phyloP scores from a whole-genome alignment of 805 yeast species.

The Nakazawaea pomicola region DNA sequence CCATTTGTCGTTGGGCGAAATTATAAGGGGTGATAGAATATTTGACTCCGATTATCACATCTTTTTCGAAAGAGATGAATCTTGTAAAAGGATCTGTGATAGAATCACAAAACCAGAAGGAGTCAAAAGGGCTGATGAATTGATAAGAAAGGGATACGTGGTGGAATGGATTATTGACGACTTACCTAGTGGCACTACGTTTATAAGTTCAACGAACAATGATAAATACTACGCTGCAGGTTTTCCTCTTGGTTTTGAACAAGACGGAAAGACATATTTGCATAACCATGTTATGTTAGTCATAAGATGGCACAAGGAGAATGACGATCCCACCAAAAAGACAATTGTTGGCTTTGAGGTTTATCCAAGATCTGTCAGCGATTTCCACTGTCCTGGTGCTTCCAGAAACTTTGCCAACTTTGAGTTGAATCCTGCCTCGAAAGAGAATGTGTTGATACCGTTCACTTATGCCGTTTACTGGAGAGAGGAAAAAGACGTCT shows the following conservation, averaged over 20 bases:
- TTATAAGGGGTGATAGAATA: constrained; percentile 74
- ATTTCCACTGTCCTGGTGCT: constrained; percentile 70
- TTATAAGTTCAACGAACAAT: constrained; percentile 50
- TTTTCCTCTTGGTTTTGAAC: constrained; percentile 74
- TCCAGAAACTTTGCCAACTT: constrained; percentile 53
- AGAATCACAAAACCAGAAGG: constrained; percentile 49
- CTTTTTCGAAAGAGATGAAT: constrained; percentile 55
- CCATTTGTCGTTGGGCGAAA: constrained; percentile 68
- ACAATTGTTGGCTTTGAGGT: constrained; percentile 87
- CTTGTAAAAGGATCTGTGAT: constrained; percentile 67
- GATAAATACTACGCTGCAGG: constrained; percentile 77
- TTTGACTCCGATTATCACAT: constrained; percentile 72
- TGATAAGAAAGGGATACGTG: constrained; percentile 66
- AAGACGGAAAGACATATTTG: constrained; percentile 53
- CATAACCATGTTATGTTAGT: constrained; percentile 83
- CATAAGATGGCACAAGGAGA: constrained; percentile 58
- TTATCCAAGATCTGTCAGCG: constrained; percentile 75
- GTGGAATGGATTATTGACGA: constrained; percentile 84
- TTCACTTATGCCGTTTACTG: constrained; percentile 85
- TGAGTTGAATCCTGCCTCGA: constrained; percentile 40
- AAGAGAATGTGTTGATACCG: constrained; percentile 47
- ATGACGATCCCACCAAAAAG: constrained; percentile 31
- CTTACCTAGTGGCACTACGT: constrained; percentile 85
- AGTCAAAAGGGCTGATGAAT: constrained; percentile 48
- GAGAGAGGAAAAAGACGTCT: constrained; percentile 70